phyloP scores from a whole-genome alignment of 2,329 filamentous ascomycete genomes.

The Elsinoe necatrix region DNA sequence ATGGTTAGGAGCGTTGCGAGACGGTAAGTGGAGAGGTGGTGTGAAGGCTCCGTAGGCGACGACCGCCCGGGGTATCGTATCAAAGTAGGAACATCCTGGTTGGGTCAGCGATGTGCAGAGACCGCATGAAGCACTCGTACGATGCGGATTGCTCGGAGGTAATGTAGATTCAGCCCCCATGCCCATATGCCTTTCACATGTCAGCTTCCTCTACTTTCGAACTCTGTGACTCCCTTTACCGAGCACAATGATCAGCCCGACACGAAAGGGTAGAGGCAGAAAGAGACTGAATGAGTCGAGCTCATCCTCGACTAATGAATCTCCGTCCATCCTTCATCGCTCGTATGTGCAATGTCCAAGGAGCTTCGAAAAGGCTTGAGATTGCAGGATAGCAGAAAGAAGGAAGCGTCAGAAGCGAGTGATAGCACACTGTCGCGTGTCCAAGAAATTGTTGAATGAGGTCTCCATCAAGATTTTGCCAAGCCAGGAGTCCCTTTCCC shows the following conservation, averaged over 20 bases:
- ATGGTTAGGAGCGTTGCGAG: constrained; percentile 68
- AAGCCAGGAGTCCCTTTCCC: constrained; percentile 8
- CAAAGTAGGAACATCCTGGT: constrained; percentile 67
- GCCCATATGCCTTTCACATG: constrained; percentile 69
- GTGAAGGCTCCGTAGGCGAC: constrained; percentile 60
- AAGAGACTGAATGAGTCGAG: constrained; percentile 81
- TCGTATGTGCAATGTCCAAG: background rate
- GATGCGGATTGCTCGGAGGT: constrained; percentile 69
- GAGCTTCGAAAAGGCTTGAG: background rate
- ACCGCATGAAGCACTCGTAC: constrained; percentile 32
- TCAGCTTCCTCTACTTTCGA: background rate
- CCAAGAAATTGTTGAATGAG: constrained; percentile 6
- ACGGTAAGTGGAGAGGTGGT: constrained; percentile 77
- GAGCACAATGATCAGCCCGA: constrained; percentile 75
- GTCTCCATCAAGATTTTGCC: background rate
- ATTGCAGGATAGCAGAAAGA: background rate
- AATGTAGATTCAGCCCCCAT: constrained; percentile 88
- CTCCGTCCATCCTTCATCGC: constrained; percentile 54
- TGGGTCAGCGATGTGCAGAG: background rate
- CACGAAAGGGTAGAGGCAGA: constrained; percentile 81
- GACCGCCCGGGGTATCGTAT: constrained; percentile 76
- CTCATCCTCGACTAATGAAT: constrained; percentile 56
- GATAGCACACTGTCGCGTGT: background rate
- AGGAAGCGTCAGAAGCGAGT: background rate
- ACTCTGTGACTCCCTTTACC: constrained; percentile 46